Evolutionary conservation across 78 protist species (phyloP), one percentile per base, ranked within the genome.

Genomic region (Speleostelium caveatum): DNA sequence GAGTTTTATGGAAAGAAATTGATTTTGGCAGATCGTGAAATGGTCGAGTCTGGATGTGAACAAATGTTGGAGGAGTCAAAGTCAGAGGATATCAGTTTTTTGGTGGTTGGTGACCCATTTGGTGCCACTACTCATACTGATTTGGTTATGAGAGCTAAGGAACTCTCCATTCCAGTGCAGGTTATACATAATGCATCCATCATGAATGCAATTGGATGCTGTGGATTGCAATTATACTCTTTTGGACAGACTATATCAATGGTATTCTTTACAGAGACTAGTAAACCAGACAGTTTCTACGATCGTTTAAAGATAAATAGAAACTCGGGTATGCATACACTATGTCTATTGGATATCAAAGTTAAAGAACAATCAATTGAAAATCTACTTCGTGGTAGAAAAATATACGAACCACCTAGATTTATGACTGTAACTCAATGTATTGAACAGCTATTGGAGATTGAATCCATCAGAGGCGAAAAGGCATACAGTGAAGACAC

Each of bases 31-130:
- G 99, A 98, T 86, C 71, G 99, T 17, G 99, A 97, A 30, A 3
- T 95, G 30, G 99, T 98, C 7, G 99, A 98, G 79, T 42, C 77
- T 42, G 92, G 85, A 7, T 65, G 95, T 22, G 99, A 99, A 8
- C 93, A 32, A 26, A 97, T 99, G 59, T 90, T 99, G 36, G 93
- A 53, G 16, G 96, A 96, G 12, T 87, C 94, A 5, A 56, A 38
- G 6, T 67, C 30, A 4, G 75, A 94, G 28, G 68, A 89, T 21
- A 94, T 98, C 0, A 97, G 98, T 2, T 68, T 99, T 16, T 96
- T 99, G 17, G 99, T 99, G 21, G 99, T 99, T 0, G 99, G 99
- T 65, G 99, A 99, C 51, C 98, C 98, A 39, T 98, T 97, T 33
- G 97, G 98, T 10, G 99, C 99, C 5, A 98, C 99, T 0, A 99